Conservation (phyloP, 2,329 filamentous ascomycete species). For the Aureobasidium lini region DNA sequence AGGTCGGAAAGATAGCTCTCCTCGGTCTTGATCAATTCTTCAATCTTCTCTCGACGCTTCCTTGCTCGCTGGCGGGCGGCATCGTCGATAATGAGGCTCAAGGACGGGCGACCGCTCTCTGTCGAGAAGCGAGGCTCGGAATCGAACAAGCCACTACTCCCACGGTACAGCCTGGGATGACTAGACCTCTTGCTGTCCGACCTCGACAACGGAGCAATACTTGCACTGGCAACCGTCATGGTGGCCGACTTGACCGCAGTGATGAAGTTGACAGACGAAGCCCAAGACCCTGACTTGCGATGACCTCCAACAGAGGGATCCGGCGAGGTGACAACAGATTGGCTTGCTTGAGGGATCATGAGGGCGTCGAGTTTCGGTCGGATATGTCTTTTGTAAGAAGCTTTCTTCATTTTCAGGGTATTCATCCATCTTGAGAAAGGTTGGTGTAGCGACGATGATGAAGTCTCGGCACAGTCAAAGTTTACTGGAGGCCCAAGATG, state of each 20-base stretch:
- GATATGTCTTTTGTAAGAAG: slow-evolving; percentile 27
- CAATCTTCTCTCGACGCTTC: slow-evolving; percentile 70
- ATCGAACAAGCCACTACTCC: slow-evolving; percentile 51
- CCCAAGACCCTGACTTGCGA: slow-evolving; percentile 49
- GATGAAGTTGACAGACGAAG: slow-evolving; percentile 71
- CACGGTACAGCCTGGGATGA: slow-evolving; percentile 51
- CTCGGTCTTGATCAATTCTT: slow-evolving; percentile 80
- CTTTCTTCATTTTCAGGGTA: slow-evolving; percentile 54
- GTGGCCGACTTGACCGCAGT: slow-evolving; percentile 75
- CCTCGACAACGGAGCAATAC: slow-evolving; percentile 56
- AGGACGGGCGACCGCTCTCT: slow-evolving; percentile 46
- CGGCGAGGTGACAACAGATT: neutral
- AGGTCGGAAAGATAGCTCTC: slow-evolving; percentile 83
- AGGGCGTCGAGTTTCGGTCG: slow-evolving; percentile 26
- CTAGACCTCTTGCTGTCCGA: slow-evolving; percentile 44
- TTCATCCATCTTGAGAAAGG: slow-evolving; percentile 70
- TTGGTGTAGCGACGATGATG: neutral
- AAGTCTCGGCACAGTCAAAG: neutral
- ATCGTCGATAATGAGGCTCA: slow-evolving; percentile 52
- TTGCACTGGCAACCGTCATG: slow-evolving; percentile 66
- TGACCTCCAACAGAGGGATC: slow-evolving; percentile 21
- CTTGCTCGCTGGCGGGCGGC: slow-evolving; percentile 63
- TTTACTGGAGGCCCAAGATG: neutral
- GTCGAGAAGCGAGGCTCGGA: slow-evolving; percentile 59
- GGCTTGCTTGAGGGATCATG: slow-evolving; percentile 9